phyloP scores from a whole-genome alignment of 1,284 basidiomycete species.

The Vanrija sp. region DNA sequence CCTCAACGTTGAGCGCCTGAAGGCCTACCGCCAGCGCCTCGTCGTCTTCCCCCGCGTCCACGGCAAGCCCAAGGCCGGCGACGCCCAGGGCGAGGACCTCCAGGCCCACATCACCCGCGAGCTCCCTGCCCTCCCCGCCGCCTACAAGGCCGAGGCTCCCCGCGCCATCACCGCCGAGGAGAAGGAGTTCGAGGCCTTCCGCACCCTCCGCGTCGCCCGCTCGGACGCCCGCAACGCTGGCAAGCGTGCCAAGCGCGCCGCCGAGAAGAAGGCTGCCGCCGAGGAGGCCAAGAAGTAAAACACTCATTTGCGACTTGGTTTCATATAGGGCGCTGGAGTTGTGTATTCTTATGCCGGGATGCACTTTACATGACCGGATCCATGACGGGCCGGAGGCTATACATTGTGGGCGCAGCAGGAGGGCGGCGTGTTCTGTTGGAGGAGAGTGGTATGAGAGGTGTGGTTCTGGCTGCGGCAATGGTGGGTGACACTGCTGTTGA shows the following conservation, averaged over 20 bases:
- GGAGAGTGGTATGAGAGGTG: neutral
- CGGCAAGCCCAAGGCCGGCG: constrained; percentile 92
- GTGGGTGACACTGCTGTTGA: too few species aligned
- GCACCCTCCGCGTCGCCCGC: constrained; percentile 80
- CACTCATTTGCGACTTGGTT: constrained; percentile 14
- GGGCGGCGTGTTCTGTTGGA: neutral
- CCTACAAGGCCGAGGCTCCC: constrained; percentile 73
- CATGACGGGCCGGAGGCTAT: neutral
- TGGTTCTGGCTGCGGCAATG: neutral
- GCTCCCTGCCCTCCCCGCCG: constrained; percentile 64
- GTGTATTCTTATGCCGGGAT: constrained; percentile 27
- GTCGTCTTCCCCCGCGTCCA: constrained; percentile 93
- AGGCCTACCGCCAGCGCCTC: constrained; percentile 78
- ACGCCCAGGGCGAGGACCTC: constrained; percentile 86
- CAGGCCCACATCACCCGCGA: constrained; percentile 71
- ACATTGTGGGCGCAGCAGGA: neutral
- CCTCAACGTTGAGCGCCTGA: constrained; percentile 90
- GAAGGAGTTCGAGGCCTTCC: constrained; percentile 83
- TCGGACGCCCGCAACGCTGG: constrained; percentile 83
- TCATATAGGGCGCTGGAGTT: constrained; percentile 13
- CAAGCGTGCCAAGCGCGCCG: constrained; percentile 65
- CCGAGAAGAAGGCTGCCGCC: constrained; percentile 50
- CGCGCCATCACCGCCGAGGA: constrained; percentile 93
- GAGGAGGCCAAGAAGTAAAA: constrained; percentile 40
- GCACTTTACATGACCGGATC: constrained; percentile 18